A percentile compares a stretch with the other conserved stretches of the same genome.
Conservation (phyloP, 208 protist genomes). For the Zelonia costaricensis region DNA sequence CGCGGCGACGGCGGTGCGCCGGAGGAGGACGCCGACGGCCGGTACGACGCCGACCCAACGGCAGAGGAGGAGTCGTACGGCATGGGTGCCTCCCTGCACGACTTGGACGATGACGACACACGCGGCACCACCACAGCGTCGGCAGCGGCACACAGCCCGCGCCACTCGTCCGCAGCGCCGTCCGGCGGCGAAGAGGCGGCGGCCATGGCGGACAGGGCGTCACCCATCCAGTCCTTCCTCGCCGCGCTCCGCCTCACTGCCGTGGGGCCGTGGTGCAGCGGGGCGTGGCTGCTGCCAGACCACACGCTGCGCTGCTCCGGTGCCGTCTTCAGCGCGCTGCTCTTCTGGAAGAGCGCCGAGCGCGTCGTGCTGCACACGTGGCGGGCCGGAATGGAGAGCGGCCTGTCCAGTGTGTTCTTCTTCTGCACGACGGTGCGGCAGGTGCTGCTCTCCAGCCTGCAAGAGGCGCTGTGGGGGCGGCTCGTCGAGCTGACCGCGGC, state of each 20-base stretch:
- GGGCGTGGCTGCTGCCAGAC: constrained; percentile 34
- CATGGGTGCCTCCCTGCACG: background rate
- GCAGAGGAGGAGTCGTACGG: background rate
- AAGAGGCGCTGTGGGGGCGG: constrained; percentile 64
- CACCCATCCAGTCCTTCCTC: constrained; percentile 28
- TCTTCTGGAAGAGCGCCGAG: constrained; percentile 77
- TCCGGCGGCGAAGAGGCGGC: background rate
- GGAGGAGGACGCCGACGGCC: background rate
- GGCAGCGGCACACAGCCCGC: background rate
- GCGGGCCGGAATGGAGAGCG: constrained; percentile 51
- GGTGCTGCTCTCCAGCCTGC: constrained; percentile 50
- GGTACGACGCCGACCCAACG: background rate
- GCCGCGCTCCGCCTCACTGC: constrained; percentile 11
- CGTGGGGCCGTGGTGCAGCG: constrained; percentile 22
- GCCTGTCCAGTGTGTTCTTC: constrained; percentile 67
- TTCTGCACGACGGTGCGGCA: constrained; percentile 61
- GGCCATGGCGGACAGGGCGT: background rate
- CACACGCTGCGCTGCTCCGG: constrained; percentile 21
- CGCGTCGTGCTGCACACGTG: constrained; percentile 58
- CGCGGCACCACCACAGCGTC: background rate
- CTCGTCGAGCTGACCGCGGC: constrained; percentile 32
- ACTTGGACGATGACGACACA: background rate
- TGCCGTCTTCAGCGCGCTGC: constrained; percentile 51
- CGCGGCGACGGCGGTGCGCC: background rate
- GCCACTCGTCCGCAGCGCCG: background rate